A percentile compares a stretch with the other conserved stretches of the same genome.
Evolutionary conservation across 2,329 filamentous ascomycete genomes (phyloP).

Genomic region (Aspergillus sp.): DNA sequence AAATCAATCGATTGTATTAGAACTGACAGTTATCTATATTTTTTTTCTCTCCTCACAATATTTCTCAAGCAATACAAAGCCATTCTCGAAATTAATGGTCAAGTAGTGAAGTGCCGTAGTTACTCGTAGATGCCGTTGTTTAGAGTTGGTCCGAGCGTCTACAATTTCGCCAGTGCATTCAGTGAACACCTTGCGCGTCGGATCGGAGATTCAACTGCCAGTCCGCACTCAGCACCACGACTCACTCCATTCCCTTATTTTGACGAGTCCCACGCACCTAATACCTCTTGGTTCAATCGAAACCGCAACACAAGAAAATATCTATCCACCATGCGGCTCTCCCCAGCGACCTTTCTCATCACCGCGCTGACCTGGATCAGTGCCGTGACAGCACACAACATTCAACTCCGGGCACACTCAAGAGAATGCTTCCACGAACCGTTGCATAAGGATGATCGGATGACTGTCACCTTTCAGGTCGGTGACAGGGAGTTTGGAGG

Average conservation of each 20-base stretch:
- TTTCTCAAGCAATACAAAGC: too few relatives aligned
- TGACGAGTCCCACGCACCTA: neutral
- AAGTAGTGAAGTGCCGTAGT: too few relatives aligned
- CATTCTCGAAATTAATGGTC: too few relatives aligned
- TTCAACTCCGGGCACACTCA: conserved; percentile 85
- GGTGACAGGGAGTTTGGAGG: conserved; percentile 93
- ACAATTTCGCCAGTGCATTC: conserved; percentile 16
- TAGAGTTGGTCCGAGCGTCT: conserved; percentile 28
- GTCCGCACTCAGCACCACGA: conserved; percentile 8
- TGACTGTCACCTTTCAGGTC: conserved; percentile 98
- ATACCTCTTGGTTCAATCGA: neutral
- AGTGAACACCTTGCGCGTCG: conserved; percentile 31
- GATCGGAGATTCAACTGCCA: conserved; percentile 5
- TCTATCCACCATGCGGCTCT: conserved; percentile 36
- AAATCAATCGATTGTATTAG: too few relatives aligned
- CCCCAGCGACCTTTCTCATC: conserved; percentile 35
- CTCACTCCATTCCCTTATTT: conserved; percentile 2
- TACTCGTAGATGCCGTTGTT: too few relatives aligned
- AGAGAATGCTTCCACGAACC: conserved; percentile 96
- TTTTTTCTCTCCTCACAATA: too few relatives aligned
- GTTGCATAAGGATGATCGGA: conserved; percentile 88
- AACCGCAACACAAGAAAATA: neutral
- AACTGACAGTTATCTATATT: too few relatives aligned
- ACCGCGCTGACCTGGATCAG: conserved; percentile 52
- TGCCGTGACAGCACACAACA: conserved; percentile 77